Base-by-base conservation (phyloP, 306 rosid species). In the Acmispon strigosus region DNA sequence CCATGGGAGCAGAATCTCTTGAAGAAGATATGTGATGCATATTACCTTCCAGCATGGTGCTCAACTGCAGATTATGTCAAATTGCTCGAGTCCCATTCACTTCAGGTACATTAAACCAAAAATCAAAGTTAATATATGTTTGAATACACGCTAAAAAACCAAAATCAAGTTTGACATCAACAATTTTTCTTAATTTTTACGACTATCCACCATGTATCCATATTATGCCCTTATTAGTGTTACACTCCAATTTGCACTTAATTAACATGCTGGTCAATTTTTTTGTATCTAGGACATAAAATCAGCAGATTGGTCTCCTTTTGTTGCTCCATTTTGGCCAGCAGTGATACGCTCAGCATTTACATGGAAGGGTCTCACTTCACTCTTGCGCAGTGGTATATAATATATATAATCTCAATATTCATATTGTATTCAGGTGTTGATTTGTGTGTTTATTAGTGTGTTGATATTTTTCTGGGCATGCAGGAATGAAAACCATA, bases 241-340 rank as follows among this genome's bases (percentile, higher is more conserved):
- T 32, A 32, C 37, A 32, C 8, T 4, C 37, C 37, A 32, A 32
- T 4, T 32, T 32, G 8, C 37, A 4, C 8, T 32, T 1, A 32
- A 32, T 6, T 32, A 32, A 32, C 37, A 32, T 32, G 37, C 37
- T 32, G 37, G 1, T 32, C 8, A 32, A 32, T 32, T 32, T 32
- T 4, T 32, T 32, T 32, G 8, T 37, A 10, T 63, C 11, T 88
- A 92, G 98, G 91, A 90, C 71, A 88, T 93, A 62, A 87, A 86
- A 69, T 62, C 87, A 14, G 96, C 84, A 76, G 96, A 93, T 58
- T 93, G 98, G 98, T 87, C 98, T 34, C 29, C 51, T 13, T 72
- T 58, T 78, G 98, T 93, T 29, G 94, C 98, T 42, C 96, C 96
- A 22, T 93, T 93, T 77, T 93, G 98, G 98, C 96, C 96, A 2